phyloP scores from a whole-genome alignment of 106 monocot species.

The Agapanthus africanus region DNA sequence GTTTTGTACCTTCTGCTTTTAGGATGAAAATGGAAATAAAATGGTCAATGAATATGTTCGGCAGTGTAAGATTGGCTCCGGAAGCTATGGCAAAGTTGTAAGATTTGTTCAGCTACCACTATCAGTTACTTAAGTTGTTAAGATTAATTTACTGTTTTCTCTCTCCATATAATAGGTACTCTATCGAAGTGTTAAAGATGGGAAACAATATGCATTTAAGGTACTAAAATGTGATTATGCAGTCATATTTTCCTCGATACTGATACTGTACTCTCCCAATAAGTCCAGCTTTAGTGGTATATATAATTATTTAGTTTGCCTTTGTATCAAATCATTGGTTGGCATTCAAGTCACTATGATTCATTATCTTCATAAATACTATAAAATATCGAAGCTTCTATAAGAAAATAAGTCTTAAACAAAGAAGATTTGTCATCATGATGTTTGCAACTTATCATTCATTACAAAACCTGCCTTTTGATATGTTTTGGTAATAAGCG shows the following conservation, averaged over 20 bases:
- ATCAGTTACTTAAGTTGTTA: background rate
- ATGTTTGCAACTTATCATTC: background rate
- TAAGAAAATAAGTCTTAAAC: background rate
- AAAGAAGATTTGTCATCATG: background rate
- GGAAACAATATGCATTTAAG: slow-evolving; percentile 75
- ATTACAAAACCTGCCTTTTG: slow-evolving; percentile 1
- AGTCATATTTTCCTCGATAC: background rate
- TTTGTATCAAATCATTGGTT: background rate
- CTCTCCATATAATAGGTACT: slow-evolving; percentile 42
- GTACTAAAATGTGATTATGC: slow-evolving; percentile 9
- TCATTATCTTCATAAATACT: background rate
- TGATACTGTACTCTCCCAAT: background rate
- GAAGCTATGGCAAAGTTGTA: slow-evolving; percentile 98
- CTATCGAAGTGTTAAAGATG: slow-evolving; percentile 55
- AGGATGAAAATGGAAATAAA: slow-evolving; percentile 85
- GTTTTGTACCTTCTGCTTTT: slow-evolving; percentile 5
- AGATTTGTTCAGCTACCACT: slow-evolving; percentile 11
- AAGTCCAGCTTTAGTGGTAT: background rate
- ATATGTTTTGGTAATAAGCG: background rate
- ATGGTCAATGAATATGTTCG: slow-evolving; percentile 84
- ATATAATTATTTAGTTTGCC: too few species aligned
- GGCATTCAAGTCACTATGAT: background rate
- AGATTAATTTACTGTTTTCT: background rate
- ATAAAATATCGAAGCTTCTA: background rate
- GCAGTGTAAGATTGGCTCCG: slow-evolving; percentile 64